Conservation (phyloP, 495 filamentous ascomycete genomes). For the Lophiostoma macrostomum region DNA sequence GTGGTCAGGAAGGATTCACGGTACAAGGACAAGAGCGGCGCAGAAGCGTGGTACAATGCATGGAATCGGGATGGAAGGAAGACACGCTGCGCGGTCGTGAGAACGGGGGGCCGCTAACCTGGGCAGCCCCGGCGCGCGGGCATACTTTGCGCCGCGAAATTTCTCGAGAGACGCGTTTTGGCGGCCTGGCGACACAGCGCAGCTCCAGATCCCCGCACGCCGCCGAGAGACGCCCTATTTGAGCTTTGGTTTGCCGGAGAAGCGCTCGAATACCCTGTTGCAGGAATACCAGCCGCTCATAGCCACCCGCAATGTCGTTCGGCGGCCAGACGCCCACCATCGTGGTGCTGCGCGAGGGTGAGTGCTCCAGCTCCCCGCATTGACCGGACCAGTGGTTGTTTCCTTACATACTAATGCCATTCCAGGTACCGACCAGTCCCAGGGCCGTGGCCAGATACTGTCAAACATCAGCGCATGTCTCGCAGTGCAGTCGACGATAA, state of each 20-base stretch:
- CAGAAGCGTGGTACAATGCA: constrained; percentile 19
- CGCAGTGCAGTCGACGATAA: constrained; percentile 93
- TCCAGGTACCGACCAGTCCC: constrained; percentile 90
- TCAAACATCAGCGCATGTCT: constrained; percentile 98
- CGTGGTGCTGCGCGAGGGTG: constrained; percentile 96
- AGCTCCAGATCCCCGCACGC: not conserved
- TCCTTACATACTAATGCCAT: constrained; percentile 13
- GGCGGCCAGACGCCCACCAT: constrained; percentile 98
- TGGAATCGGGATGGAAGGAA: constrained; percentile 17
- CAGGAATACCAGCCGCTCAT: not conserved
- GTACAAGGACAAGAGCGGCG: not conserved
- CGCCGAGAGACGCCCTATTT: too few species aligned
- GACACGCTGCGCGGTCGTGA: not conserved
- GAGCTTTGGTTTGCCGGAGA: too few species aligned
- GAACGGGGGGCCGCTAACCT: not conserved
- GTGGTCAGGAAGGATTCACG: constrained; percentile 1
- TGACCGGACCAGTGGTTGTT: not conserved
- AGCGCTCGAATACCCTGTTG: too few species aligned
- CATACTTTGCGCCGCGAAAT: too few species aligned
- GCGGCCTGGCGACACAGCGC: constrained; percentile 6
- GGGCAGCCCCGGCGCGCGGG: not conserved
- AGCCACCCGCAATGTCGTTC: constrained; percentile 70
- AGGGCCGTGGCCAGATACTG: constrained; percentile 94
- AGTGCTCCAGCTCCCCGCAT: constrained; percentile 37
- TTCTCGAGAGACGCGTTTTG: too few species aligned